phyloP scores from a whole-genome alignment of 108 stramenopile genomes.

The Pelagomonas calceolata region DNA sequence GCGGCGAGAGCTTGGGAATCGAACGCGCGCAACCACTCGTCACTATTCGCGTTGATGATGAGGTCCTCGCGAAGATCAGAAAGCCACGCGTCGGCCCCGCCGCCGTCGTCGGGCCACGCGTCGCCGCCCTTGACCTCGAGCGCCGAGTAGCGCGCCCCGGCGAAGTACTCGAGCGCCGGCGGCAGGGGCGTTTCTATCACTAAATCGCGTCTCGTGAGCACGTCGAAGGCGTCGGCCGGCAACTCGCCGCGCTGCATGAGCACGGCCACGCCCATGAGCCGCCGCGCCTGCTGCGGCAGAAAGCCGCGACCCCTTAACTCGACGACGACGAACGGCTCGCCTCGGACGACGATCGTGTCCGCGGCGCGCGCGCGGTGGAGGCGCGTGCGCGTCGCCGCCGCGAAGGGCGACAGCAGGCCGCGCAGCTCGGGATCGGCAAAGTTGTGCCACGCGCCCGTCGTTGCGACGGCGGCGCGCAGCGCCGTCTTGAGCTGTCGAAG shows the following conservation, averaged over 20 bases:
- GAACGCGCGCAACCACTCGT: too few species aligned
- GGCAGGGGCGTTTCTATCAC: background rate
- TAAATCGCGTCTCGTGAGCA: background rate
- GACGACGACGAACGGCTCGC: background rate
- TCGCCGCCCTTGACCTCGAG: too few species aligned
- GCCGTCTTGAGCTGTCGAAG: constrained; percentile 27
- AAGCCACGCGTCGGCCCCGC: too few species aligned
- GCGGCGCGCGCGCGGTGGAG: background rate
- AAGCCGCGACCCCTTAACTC: background rate
- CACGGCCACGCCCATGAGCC: background rate
- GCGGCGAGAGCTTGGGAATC: too few species aligned
- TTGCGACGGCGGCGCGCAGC: constrained; percentile 25
- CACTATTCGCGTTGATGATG: too few species aligned
- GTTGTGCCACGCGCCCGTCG: constrained; percentile 53
- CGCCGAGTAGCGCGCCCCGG: background rate
- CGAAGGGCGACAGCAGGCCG: constrained; percentile 22
- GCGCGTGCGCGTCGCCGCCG: background rate
- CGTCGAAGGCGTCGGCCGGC: background rate
- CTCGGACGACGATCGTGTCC: background rate
- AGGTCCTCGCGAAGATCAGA: too few species aligned
- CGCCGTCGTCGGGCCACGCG: too few species aligned
- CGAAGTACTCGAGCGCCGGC: background rate
- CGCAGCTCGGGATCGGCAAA: constrained; percentile 45
- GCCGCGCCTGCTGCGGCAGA: background rate
- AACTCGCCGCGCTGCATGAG: background rate